Percentiles rank a stretch among this genome's conserved stretches.
Evolutionary conservation across 176 grass and related monocot genomes (phyloP).

Genomic region (Carex kokanica): DNA sequence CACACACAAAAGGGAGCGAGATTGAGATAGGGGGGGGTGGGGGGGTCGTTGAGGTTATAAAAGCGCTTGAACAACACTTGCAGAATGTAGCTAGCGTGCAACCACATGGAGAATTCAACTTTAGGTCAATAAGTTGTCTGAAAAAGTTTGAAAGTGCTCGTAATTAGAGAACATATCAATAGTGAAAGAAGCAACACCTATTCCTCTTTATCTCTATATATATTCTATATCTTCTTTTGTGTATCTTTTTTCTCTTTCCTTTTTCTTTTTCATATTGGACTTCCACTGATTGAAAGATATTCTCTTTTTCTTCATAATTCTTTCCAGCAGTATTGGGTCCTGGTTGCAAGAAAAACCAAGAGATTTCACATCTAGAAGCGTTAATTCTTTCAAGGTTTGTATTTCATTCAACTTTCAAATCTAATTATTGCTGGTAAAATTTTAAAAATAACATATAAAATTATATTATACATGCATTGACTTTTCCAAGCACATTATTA

Average conservation of each 20-base stretch:
- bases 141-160: constrained; percentile 67
- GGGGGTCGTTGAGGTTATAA: not conserved
- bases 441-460: constrained; percentile 6
- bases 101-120: constrained; percentile 35
- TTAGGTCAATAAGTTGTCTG: constrained; percentile 42
- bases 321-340: constrained; percentile 48
- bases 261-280: constrained; percentile 57
- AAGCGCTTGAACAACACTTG: not conserved
- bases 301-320: constrained; percentile 39
- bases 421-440: constrained; percentile 38
- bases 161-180: constrained; percentile 61
- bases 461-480: constrained; percentile 8
- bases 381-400: constrained; percentile 70
- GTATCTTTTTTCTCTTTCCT: constrained; percentile 27
- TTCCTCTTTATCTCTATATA: constrained; percentile 4
- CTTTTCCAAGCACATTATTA: not conserved
- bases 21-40: constrained; percentile 2
- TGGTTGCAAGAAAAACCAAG: constrained; percentile 77
- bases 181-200: constrained; percentile 49
- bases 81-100: constrained; percentile 24
- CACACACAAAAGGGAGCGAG: constrained; percentile 34
- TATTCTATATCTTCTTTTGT: constrained; percentile 38
- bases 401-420: constrained; percentile 27
- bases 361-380: constrained; percentile 53
- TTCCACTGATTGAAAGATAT: constrained; percentile 62